Evolutionary conservation across 805 yeast genomes (phyloP).

Genomic region (Geotrichum ghanense): DNA sequence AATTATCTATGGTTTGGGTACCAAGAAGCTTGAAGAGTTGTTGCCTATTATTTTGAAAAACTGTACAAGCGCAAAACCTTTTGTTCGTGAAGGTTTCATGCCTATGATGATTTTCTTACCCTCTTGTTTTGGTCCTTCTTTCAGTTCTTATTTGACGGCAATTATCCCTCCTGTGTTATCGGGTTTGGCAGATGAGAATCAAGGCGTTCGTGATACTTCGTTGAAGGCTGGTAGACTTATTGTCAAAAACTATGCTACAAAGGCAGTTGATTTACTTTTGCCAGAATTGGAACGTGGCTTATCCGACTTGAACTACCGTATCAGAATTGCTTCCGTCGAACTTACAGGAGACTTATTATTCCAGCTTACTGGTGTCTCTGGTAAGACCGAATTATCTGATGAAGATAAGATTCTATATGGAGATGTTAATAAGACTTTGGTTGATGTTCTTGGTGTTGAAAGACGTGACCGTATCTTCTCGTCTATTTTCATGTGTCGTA

Average conservation of each 20-base stretch:
- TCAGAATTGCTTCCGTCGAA: slow-evolving; percentile 87
- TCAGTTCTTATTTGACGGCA: slow-evolving; percentile 75
- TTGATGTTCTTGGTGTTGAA: slow-evolving; percentile 73
- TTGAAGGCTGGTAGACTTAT: slow-evolving; percentile 86
- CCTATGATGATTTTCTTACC: slow-evolving; percentile 84
- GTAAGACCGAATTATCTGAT: slow-evolving; percentile 34
- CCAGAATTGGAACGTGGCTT: slow-evolving; percentile 92
- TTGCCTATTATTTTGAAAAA: slow-evolving; percentile 68
- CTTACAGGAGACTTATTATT: slow-evolving; percentile 88
- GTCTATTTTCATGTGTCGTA: slow-evolving; percentile 84
- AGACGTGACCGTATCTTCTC: slow-evolving; percentile 82
- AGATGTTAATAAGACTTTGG: slow-evolving; percentile 50
- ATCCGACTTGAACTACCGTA: slow-evolving; percentile 70
- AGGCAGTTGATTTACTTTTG: slow-evolving; percentile 82
- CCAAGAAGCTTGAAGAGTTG: slow-evolving; percentile 76
- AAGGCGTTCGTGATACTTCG: slow-evolving; percentile 78
- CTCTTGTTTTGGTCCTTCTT: slow-evolving; percentile 84
- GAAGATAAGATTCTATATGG: slow-evolving; percentile 25
- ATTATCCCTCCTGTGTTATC: slow-evolving; percentile 86
- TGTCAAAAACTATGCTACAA: slow-evolving; percentile 81
- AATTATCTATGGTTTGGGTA: slow-evolving; percentile 85
- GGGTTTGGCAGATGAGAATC: slow-evolving; percentile 85
- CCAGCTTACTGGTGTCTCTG: slow-evolving; percentile 85
- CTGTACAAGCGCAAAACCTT: slow-evolving; percentile 54
- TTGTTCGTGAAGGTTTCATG: slow-evolving; percentile 84